Base-by-base conservation (phyloP, 768 basidiomycete species). In the Trametes maxima region DNA sequence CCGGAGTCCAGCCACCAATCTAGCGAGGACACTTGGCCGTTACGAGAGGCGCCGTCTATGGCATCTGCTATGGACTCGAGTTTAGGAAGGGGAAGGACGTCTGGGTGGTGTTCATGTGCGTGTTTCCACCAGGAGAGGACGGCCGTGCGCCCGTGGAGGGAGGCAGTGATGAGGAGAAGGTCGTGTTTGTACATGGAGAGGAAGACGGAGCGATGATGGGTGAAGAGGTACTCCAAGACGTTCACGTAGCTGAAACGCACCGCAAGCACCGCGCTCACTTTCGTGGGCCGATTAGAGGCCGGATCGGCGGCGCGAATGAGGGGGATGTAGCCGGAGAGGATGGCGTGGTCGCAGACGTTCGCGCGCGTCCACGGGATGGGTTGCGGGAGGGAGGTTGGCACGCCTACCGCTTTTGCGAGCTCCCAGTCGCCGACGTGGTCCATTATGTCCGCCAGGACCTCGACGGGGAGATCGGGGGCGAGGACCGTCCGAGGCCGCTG, bases 111-210 rank as follows among this genome's bases (percentile, higher is more conserved):
- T 50, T 87, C 82, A 53, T 81, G 78, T 36, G 79, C 82, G 62
- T 85, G 80, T 66, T 87, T 85, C 86, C 92, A 94, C 93, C 94
- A 95, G 4, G 85, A 81, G 43, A 95, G 83, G 5, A 94, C 86
- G 16, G 79, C 72, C 2, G 79, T 81, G 16, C 92, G 84, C 12
- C 92, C 90, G 70, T 93, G 82, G 42, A 83, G 80, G 25, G 90
- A 89, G 11, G 94, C 93, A 59, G 85, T 86, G 54, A 87, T 85
- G 17, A 90, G 92, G 50, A 95, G 86, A 50, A 89, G 76, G 72
- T 85, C 85, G 70, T 82, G 79, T 64, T 82, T 80, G 74, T 87
- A 90, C 53, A 86, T 76, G 17, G 81, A 81, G 24, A 83, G 74
- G 73, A 93, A 94, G 70, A 86, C 77, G 59, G 79, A 69, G 67